Evolutionary conservation across 371 early-diverging fungal genomes (phyloP).

Genomic region (Circinella minor): DNA sequence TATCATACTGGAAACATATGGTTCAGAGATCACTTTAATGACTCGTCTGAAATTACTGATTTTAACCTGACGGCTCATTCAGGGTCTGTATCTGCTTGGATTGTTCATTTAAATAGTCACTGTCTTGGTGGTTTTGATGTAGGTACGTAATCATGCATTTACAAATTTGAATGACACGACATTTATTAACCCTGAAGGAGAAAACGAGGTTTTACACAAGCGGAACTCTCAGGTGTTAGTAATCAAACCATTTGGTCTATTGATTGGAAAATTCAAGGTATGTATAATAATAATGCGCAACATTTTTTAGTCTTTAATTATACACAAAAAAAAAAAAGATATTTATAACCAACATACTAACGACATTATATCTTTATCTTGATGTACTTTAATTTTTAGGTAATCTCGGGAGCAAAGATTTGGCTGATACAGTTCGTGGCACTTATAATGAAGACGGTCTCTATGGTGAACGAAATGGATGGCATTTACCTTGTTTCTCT

Average conservation of each 20-base stretch:
- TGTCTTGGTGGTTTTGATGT: constrained; percentile 30
- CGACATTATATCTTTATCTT: too few relatives aligned
- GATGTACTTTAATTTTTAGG: not conserved
- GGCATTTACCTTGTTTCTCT: constrained; percentile 30
- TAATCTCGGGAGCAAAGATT: constrained; percentile 29
- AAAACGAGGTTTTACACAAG: constrained; percentile 27
- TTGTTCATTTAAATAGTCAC: constrained; percentile 27
- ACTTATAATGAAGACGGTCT: constrained; percentile 30
- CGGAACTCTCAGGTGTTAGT: constrained; percentile 11
- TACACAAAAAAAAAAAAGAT: not conserved
- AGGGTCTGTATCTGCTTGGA: constrained; percentile 23
- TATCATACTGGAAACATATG: constrained; percentile 30
- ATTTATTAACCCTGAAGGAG: constrained; percentile 10
- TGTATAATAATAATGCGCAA: not conserved
- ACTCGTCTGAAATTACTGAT: constrained; percentile 17
- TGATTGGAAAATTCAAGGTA: constrained; percentile 26
- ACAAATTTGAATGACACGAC: constrained; percentile 1
- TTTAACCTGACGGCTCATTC: constrained; percentile 21
- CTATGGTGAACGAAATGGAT: constrained; percentile 32
- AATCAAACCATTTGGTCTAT: constrained; percentile 13
- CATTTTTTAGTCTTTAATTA: not conserved
- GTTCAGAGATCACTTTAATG: constrained; percentile 30
- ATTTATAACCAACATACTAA: too few relatives aligned
- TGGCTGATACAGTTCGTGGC: constrained; percentile 26
- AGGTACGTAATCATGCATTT: constrained; percentile 17